Evolutionary conservation across 768 basidiomycete genomes (phyloP).

Genomic region (Psilocybe cubensis): DNA sequence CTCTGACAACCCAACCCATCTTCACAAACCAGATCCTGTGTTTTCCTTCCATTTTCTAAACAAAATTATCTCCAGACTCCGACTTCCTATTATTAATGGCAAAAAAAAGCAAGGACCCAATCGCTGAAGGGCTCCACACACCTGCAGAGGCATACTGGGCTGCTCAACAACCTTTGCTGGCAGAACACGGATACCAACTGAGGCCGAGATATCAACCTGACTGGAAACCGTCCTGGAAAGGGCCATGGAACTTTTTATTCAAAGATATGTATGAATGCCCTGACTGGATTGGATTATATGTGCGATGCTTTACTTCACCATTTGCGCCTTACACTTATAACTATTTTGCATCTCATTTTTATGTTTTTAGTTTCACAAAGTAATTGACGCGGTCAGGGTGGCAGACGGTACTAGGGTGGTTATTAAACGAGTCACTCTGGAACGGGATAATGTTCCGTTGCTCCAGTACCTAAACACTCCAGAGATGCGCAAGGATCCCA

Average conservation of each 20-base stretch:
- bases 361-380: too few species aligned
- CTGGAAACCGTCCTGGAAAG: slow-evolving; percentile 23
- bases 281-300: neutral
- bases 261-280: neutral
- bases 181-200: slow-evolving; percentile 16
- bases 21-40: too few species aligned
- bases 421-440: slow-evolving; percentile 15
- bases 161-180: slow-evolving; percentile 6
- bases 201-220: slow-evolving; percentile 19
- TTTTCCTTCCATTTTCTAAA: too few species aligned
- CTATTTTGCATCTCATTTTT: too few species aligned
- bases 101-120: too few species aligned
- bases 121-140: too few species aligned
- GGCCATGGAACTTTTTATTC: neutral
- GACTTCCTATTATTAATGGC: too few species aligned
- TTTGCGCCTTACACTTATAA: too few species aligned
- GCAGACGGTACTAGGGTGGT: slow-evolving; percentile 15
- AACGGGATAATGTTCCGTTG: slow-evolving; percentile 2
- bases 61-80: too few species aligned
- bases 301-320: neutral
- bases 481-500: slow-evolving; percentile 7
- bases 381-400: slow-evolving; percentile 19
- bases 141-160: slow-evolving; percentile 2
- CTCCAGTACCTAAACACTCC: slow-evolving; percentile 8
- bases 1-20: too few species aligned